Base-by-base conservation (phyloP, 2,329 filamentous ascomycete species). In the Orbilia ellipsospora region DNA sequence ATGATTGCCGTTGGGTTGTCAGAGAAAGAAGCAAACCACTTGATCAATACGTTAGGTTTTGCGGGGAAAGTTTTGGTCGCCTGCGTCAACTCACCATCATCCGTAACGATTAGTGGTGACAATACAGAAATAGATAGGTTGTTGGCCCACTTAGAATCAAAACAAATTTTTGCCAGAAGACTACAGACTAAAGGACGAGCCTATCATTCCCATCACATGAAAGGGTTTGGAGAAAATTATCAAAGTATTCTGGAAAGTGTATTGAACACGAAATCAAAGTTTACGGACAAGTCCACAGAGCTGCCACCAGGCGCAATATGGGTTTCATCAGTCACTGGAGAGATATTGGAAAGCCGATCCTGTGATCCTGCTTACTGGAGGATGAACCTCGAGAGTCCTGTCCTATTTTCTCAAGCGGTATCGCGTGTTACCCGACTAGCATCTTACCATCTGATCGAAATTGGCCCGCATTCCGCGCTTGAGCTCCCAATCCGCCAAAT, bases 201-300 rank as follows among this genome's bases (percentile, higher is more conserved):
- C 0, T 85, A 84, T 73, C 84, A 85, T 77, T 84, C 83, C 0
- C 81, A 80, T 40, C 82, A 83, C 67, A 84, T 84, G 83, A 13
- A n/a, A 16, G 40, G 40, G 1, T 23, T 67, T 8, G 63, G 63
- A 4, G 42, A 40, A 8, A 2, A n/a, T 10, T 67, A 67, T 16
- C 26, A 59, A 42, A 45, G 20, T 1, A 2, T 52, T 13, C 10
- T 48, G 5, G 13, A 54, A 64, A 48, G 23, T 18, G 26, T n/a
- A n/a, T n/a, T n/a, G n/a, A n/a, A n/a, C n/a, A n/a, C n/a, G n/a
- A n/a, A n/a, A n/a, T n/a, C n/a, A n/a, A n/a, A n/a, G n/a, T n/a
- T n/a, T n/a, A n/a, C n/a, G n/a, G n/a, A n/a, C n/a, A n/a, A n/a
- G n/a, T n/a, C n/a, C n/a, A n/a, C n/a, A n/a, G n/a, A n/a, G n/a